phyloP scores from a whole-genome alignment of 345 rosid species.

The Gossypium arboreum region DNA sequence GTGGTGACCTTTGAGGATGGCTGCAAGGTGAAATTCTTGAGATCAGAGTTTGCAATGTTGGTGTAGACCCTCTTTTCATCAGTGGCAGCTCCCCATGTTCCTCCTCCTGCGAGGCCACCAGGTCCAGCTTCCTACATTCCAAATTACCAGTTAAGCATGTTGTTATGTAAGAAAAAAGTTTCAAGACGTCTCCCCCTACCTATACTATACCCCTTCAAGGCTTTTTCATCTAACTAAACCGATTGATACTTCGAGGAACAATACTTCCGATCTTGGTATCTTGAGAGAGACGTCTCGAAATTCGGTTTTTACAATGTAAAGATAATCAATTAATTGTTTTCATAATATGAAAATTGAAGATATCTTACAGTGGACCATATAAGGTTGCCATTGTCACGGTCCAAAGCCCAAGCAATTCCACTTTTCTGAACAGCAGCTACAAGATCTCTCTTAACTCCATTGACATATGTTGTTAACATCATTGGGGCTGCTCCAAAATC shows the following conservation, averaged over 20 bases:
- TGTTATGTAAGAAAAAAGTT: neutral
- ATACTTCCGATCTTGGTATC: too few relatives aligned
- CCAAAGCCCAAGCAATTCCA: conserved; percentile 48
- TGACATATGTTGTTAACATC: conserved; percentile 19
- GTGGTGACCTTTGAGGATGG: conserved; percentile 16
- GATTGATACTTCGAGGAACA: too few relatives aligned
- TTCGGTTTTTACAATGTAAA: too few relatives aligned
- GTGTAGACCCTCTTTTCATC: conserved; percentile 31
- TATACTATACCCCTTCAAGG: too few relatives aligned
- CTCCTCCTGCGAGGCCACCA: conserved; percentile 26
- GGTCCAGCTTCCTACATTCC: conserved; percentile 29
- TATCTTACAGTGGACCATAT: conserved; percentile 40
- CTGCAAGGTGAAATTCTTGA: conserved; percentile 27
- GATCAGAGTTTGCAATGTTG: conserved; percentile 23
- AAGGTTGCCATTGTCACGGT: conserved; percentile 33
- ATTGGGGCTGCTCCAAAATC: conserved; percentile 39
- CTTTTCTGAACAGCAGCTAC: conserved; percentile 44
- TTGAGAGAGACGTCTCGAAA: too few relatives aligned
- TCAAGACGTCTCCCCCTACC: too few relatives aligned
- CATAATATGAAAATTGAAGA: neutral
- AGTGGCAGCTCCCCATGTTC: conserved; percentile 35
- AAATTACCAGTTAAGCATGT: neutral
- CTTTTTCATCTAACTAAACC: too few relatives aligned
- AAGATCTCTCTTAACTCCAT: conserved; percentile 19
- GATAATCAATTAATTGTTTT: too few relatives aligned